Conservation (phyloP, 805 yeast genomes). For the Metschnikowia anglica region DNA sequence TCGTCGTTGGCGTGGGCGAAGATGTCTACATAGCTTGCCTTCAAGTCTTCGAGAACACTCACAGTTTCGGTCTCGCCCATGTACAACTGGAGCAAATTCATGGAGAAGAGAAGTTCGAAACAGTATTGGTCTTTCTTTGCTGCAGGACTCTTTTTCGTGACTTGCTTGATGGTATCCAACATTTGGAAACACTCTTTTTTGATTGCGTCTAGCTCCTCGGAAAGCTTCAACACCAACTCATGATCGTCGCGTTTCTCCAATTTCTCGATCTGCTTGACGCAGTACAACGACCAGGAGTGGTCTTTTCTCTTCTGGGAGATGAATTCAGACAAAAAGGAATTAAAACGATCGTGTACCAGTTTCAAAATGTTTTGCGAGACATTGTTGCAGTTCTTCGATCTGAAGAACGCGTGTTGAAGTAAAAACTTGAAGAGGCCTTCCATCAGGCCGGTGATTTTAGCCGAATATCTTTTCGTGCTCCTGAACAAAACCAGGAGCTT, state of each 20-base stretch:
- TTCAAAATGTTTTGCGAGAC: slow-evolving; percentile 38
- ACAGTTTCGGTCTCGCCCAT: slow-evolving; percentile 77
- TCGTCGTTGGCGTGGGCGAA: slow-evolving; percentile 31
- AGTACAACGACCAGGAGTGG: slow-evolving; percentile 60
- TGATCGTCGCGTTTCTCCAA: slow-evolving; percentile 25
- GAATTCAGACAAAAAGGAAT: slow-evolving; percentile 63
- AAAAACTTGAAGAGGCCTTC: slow-evolving; percentile 41
- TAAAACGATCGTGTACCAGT: slow-evolving; percentile 60
- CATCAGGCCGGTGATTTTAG: slow-evolving; percentile 24
- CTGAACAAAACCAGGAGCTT: slow-evolving; percentile 53
- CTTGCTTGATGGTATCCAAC: slow-evolving; percentile 34
- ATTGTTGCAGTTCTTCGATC: slow-evolving; percentile 14
- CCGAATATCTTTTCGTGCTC: slow-evolving; percentile 36
- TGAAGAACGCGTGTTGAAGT: slow-evolving; percentile 44
- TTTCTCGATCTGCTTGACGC: slow-evolving; percentile 40
- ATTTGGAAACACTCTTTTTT: slow-evolving; percentile 49
- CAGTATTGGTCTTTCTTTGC: slow-evolving; percentile 49
- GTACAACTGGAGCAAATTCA: slow-evolving; percentile 74
- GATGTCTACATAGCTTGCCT: slow-evolving; percentile 53
- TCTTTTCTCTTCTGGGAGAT: slow-evolving; percentile 46
- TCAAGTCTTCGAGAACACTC: slow-evolving; percentile 69
- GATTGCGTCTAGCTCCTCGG: slow-evolving; percentile 53
- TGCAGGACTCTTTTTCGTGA: slow-evolving; percentile 22
- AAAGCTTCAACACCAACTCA: slow-evolving; percentile 43
- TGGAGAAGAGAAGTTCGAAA: slow-evolving; percentile 74